Conservation (phyloP, 495 filamentous ascomycete genomes). For the Penicillium canariense region DNA sequence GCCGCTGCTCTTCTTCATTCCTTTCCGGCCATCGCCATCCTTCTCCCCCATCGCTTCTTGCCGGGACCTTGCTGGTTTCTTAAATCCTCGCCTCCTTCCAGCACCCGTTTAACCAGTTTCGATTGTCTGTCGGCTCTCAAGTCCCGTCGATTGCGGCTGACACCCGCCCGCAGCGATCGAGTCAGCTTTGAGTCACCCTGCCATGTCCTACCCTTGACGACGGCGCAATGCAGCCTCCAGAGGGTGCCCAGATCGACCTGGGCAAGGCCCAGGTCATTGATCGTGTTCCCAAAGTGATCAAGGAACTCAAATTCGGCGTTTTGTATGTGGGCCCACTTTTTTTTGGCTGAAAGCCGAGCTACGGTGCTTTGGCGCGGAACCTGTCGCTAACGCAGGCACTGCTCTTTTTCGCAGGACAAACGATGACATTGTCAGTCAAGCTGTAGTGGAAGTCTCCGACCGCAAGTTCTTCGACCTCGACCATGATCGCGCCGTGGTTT, state of each 20-base stretch:
- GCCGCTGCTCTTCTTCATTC: conserved; percentile 17
- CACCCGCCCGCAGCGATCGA: conserved; percentile 24
- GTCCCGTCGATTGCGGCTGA: conserved; percentile 16
- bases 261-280: conserved; percentile 89
- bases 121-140: neutral
- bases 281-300: conserved; percentile 83
- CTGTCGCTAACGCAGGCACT: conserved; percentile 23
- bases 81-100: neutral
- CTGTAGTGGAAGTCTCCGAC: conserved; percentile 87
- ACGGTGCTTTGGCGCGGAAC: conserved; percentile 7
- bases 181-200: conserved; percentile 33
- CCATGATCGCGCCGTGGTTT: conserved; percentile 63
- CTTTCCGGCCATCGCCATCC: conserved; percentile 8
- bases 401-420: conserved; percentile 57
- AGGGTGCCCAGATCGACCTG: conserved; percentile 50
- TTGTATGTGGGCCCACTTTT: conserved; percentile 52
- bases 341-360: conserved; percentile 9
- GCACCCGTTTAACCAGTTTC: neutral
- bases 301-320: conserved; percentile 89
- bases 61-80: neutral
- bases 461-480: conserved; percentile 86
- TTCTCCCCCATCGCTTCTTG: neutral
- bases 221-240: conserved; percentile 48
- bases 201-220: conserved; percentile 43
- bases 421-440: conserved; percentile 91